Evolutionary conservation across 2,329 filamentous ascomycete genomes (phyloP).

Genomic region (Fusarium sp.): DNA sequence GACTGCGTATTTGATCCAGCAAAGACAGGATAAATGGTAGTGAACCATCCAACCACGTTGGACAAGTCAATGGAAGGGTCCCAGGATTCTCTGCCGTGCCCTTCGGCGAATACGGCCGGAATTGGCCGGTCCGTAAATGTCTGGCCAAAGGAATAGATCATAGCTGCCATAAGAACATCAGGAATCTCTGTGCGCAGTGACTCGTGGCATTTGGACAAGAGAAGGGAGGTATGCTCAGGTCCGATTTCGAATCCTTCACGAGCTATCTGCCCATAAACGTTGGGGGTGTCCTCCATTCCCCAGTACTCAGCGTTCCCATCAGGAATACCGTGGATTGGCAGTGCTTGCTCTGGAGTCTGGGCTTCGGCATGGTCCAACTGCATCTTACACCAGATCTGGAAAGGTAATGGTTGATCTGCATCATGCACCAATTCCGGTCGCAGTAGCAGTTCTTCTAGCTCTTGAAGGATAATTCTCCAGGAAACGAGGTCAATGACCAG

Average conservation of each 20-base stretch:
- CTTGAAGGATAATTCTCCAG: constrained; percentile 58
- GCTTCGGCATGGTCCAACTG: constrained; percentile 44
- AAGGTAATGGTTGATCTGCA: constrained; percentile 46
- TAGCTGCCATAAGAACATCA: constrained; percentile 54
- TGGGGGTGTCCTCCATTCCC: constrained; percentile 41
- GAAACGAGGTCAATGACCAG: constrained; percentile 62
- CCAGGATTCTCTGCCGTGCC: constrained; percentile 56
- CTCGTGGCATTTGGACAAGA: constrained; percentile 44
- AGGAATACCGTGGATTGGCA: constrained; percentile 28
- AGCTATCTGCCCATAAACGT: constrained; percentile 43
- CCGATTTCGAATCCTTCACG: constrained; percentile 36
- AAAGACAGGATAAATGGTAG: constrained; percentile 53
- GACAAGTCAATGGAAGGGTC: constrained; percentile 50
- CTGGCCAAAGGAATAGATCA: constrained; percentile 49
- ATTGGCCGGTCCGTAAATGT: constrained; percentile 49
- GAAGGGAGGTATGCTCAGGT: constrained; percentile 23
- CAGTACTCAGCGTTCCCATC: constrained; percentile 47
- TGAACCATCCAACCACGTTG: constrained; percentile 58
- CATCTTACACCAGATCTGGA: constrained; percentile 57
- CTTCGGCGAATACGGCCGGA: constrained; percentile 54
- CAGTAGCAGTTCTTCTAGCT: constrained; percentile 56
- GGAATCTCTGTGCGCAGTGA: constrained; percentile 52
- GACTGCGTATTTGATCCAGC: constrained; percentile 7
- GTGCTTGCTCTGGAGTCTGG: constrained; percentile 45
- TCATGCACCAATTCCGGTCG: constrained; percentile 12